Evolutionary conservation across 2,329 filamentous ascomycete genomes (phyloP).

Genomic region (Pseudomassariella vexata): DNA sequence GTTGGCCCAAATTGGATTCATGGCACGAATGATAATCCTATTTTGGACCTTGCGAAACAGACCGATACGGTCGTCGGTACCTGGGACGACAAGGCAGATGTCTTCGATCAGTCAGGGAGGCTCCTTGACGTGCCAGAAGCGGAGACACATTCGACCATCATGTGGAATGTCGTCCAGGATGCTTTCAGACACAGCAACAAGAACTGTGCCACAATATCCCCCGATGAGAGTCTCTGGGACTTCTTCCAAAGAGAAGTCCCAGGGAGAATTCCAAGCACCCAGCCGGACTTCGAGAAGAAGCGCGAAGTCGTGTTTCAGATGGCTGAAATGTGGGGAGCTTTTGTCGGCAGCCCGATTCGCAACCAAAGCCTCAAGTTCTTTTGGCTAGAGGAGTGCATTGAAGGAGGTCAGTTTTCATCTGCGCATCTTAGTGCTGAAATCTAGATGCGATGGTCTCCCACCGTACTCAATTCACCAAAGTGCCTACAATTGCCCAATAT

Average conservation of each 20-base stretch:
- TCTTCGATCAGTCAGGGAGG: constrained; percentile 52
- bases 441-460: too few species aligned
- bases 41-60: constrained; percentile 58
- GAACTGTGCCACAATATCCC: constrained; percentile 40
- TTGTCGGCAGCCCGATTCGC: constrained; percentile 59
- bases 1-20: constrained; percentile 78
- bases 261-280: constrained; percentile 39
- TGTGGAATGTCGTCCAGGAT: constrained; percentile 64
- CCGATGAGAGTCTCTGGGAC: constrained; percentile 43
- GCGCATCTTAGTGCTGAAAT: too few species aligned
- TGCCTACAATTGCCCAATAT: too few species aligned
- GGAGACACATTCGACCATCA: constrained; percentile 41
- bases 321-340: constrained; percentile 64
- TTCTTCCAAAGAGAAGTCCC: constrained; percentile 43
- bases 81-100: constrained; percentile 46
- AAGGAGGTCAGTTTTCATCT: constrained; percentile 51
- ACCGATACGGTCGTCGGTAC: constrained; percentile 46
- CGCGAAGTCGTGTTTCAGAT: constrained; percentile 42
- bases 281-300: constrained; percentile 31
- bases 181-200: constrained; percentile 63
- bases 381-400: constrained; percentile 73
- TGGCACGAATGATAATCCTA: constrained; percentile 65
- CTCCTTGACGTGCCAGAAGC: constrained; percentile 41
- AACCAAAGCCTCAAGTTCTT: constrained; percentile 70
- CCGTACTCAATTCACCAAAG: too few species aligned